phyloP scores from a whole-genome alignment of 345 rosid genomes.

The Populus deltoides region DNA sequence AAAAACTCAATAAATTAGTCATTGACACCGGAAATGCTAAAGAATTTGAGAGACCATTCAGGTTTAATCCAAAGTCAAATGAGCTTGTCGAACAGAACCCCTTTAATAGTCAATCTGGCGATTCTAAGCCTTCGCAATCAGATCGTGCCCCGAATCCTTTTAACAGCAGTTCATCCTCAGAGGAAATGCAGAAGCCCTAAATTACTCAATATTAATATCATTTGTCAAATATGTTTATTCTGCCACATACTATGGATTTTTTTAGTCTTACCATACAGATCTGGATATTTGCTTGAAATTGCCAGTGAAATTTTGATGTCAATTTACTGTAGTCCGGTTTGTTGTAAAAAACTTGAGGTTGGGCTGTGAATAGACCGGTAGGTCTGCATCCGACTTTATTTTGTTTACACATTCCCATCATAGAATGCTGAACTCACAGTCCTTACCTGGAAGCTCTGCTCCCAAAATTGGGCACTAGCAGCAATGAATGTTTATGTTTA shows the following conservation, averaged over 20 bases:
- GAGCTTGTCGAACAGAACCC: conserved; percentile 40
- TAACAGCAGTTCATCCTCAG: conserved; percentile 45
- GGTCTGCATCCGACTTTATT: neutral
- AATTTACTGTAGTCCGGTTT: neutral
- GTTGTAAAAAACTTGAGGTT: conserved; percentile 7
- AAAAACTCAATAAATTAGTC: conserved; percentile 61
- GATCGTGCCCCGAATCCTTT: conserved; percentile 22
- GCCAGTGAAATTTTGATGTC: neutral
- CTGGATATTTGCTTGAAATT: conserved; percentile 7
- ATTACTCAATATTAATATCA: neutral
- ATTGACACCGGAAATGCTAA: conserved; percentile 64
- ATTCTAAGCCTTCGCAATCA: conserved; percentile 21
- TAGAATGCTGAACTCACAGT: neutral
- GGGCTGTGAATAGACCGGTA: conserved; percentile 14
- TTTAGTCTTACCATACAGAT: neutral
- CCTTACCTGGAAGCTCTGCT: too few relatives aligned
- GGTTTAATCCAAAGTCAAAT: conserved; percentile 45
- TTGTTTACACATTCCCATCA: neutral
- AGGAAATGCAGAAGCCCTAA: conserved; percentile 52
- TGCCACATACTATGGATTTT: conserved; percentile 4
- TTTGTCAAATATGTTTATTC: neutral
- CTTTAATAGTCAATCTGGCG: conserved; percentile 17
- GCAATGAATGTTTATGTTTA: neutral
- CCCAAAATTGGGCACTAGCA: neutral
- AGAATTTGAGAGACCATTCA: conserved; percentile 72